Evolutionary conservation across 2,329 filamentous ascomycete genomes (phyloP), one percentile per base, ranked within the genome.

Genomic region (Ascochyta clinopodiicola): DNA sequence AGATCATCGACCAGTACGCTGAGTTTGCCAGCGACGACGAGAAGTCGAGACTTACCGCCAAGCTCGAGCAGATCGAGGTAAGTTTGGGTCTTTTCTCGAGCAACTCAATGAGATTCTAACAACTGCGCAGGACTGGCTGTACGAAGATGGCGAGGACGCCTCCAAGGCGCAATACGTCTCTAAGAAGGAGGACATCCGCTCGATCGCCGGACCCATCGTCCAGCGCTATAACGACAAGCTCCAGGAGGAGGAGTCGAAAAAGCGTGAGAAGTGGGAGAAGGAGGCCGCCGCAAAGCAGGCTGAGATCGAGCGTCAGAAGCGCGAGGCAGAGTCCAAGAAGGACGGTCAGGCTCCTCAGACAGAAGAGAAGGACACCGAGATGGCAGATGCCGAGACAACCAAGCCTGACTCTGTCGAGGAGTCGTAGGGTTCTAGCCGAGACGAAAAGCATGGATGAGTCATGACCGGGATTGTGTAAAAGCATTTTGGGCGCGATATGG

Each of bases 171-270:
- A 95, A 71, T 99, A 99, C 80, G 81, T 96, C 59, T 86, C 91
- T 79, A 99, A 98, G 86, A 88, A 95, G 78, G 95, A 98, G 61
- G 95, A 99, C 78, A 92, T 99, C 77, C 90, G 92, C 67, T 87
- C 91, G 65, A 85, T 96, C 70, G 91, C 92, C 42, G 95, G 93
- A 15, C 94, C 95, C 56, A 91, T 99, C 72, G 86, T 92, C 63
- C 92, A 96, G 82, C 90, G 94, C 66, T 92, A 96, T 84, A 93
- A 94, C 76, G 95, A 99, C 77, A 96, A 96, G 83, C 81, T 92
- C 62, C 91, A 97, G 79, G 86, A 88, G 58, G 92, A 97, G 79
- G 89, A 92, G 65, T 86, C 90, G 74, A 90, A 88, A 19, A 78
- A 88, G 37, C 86, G 80, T 61, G 82, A 85, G 75, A 81, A 80